Conservation (phyloP, 2,329 filamentous ascomycete species). For the Fusarium palustre region DNA sequence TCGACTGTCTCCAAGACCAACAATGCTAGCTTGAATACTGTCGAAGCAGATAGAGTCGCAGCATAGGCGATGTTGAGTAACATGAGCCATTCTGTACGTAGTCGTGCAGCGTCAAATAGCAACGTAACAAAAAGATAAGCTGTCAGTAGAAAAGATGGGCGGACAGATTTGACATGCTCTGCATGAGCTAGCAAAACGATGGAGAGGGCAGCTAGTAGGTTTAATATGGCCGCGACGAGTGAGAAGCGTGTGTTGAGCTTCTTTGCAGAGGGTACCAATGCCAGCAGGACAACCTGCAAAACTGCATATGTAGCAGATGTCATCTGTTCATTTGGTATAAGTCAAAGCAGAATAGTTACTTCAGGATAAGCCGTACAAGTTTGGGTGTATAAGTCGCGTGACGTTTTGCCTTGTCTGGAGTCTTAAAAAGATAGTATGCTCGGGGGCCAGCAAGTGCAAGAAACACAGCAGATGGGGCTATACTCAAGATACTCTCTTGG, state of each 20-base stretch:
- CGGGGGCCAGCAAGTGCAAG: slow-evolving; percentile 42
- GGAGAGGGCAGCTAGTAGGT: slow-evolving; percentile 44
- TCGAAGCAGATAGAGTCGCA: slow-evolving; percentile 38
- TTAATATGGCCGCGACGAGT: slow-evolving; percentile 47
- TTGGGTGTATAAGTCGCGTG: slow-evolving; percentile 47
- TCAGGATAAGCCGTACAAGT: slow-evolving; percentile 27
- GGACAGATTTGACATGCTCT: slow-evolving; percentile 51
- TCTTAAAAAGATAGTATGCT: slow-evolving; percentile 41
- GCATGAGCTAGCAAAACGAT: slow-evolving; percentile 48
- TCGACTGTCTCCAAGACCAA: slow-evolving; percentile 49
- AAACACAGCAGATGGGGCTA: slow-evolving; percentile 44
- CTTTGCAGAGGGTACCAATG: slow-evolving; percentile 43
- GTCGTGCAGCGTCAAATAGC: slow-evolving; percentile 50
- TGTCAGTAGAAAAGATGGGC: slow-evolving; percentile 50
- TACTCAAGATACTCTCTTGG: slow-evolving; percentile 47
- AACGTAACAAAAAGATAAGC: slow-evolving; percentile 48
- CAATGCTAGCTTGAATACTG: slow-evolving; percentile 44
- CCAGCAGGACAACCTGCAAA: slow-evolving; percentile 46
- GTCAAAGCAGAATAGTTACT: not conserved
- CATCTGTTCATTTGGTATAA: slow-evolving; percentile 25
- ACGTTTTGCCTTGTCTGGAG: slow-evolving; percentile 42
- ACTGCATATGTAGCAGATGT: slow-evolving; percentile 40
- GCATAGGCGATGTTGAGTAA: slow-evolving; percentile 44
- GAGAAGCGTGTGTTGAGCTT: slow-evolving; percentile 46
- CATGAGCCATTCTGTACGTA: slow-evolving; percentile 51